Base-by-base conservation (phyloP, 2,329 filamentous ascomycete genomes). In the Aspergillus awamori region DNA sequence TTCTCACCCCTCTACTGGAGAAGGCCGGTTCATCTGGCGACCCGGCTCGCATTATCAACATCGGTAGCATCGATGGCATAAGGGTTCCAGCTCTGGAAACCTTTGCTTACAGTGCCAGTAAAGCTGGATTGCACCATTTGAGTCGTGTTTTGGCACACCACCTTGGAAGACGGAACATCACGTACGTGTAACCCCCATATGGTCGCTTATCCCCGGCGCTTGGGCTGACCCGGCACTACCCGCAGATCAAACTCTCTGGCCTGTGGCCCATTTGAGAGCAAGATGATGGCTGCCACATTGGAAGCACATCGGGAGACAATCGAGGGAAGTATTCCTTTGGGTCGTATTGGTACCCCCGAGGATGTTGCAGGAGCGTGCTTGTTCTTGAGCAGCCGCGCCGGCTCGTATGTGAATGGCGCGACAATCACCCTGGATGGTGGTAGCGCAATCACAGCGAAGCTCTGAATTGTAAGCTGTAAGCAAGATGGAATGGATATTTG, bases 351-450 rank as follows among this genome's bases (percentile, higher is more conserved):
- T 0, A 83, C 78, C 17, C 84, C 87, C 0, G 78, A 87, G 71
- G 90, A 93, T 73, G 87, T 91, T 4, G 89, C 89, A 0, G 89
- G 89, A 0, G 83, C 89, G 10, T 91, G 89, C 72, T 76, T 93
- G 59, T 93, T 89, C 76, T 74, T 93, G 71, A 82, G 83, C 41
- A 89, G 88, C 68, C 80, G 84, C 58, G 90, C 89, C 1, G 89
- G 90, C 4, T 79, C 84, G 1, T 89, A 83, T 72, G 81, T 89
- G 38, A 90, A 89, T 64, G 88, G 88, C 3, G 86, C 87, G 15
- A 86, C 84, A 2, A 85, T 90, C 63, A 77, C 84, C 8, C 71
- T 89, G 43, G 88, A 90, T 71, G 87, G 87, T 2, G 86, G 86
- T 2, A 78, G 74, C 58, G 71, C 72, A 3, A 67, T 80, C 57